phyloP scores from a whole-genome alignment of 805 yeast genomes.

The Candida loeiensis region DNA sequence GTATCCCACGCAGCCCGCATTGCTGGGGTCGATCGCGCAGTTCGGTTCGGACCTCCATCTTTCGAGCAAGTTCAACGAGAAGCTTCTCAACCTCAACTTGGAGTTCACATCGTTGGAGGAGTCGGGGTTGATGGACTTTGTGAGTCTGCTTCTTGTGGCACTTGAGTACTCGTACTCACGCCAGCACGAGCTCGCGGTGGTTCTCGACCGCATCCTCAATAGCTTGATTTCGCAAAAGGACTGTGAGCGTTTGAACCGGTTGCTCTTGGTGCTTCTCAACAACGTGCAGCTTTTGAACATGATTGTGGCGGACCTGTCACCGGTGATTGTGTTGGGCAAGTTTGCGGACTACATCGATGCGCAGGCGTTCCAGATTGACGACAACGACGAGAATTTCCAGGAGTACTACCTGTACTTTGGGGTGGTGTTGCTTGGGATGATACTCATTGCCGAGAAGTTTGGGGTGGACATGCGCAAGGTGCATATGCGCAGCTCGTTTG shows the following conservation, averaged over 20 bases:
- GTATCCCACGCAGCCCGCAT: slow-evolving; percentile 18
- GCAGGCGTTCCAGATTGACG: slow-evolving; percentile 28
- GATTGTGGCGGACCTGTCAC: slow-evolving; percentile 10
- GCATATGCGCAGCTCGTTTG: slow-evolving; percentile 27
- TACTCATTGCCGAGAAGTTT: slow-evolving; percentile 24
- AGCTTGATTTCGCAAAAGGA: slow-evolving; percentile 24
- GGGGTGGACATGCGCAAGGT: slow-evolving; percentile 24
- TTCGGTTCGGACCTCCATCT: slow-evolving; percentile 4
- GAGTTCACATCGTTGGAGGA: slow-evolving; percentile 42
- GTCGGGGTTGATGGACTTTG: slow-evolving; percentile 30
- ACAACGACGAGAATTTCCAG: slow-evolving; percentile 58
- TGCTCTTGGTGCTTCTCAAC: slow-evolving; percentile 12
- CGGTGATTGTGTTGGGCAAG: slow-evolving; percentile 12
- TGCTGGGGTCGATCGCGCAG: slow-evolving; percentile 2
- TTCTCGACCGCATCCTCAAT: slow-evolving; percentile 20
- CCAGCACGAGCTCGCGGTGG: slow-evolving; percentile 24
- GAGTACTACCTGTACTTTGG: slow-evolving; percentile 71
- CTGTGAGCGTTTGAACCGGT: slow-evolving; percentile 27
- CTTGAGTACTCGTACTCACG: slow-evolving; percentile 21
- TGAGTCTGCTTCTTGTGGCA: slow-evolving; percentile 18
- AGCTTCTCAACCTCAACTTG: slow-evolving; percentile 30
- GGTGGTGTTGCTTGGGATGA: slow-evolving; percentile 42
- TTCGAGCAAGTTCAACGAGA: slow-evolving; percentile 23
- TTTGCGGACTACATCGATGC: slow-evolving; percentile 18
- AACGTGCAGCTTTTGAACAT: slow-evolving; percentile 18